phyloP scores from a whole-genome alignment of 495 filamentous ascomycete genomes.

The Aspergillus heteromorphus region DNA sequence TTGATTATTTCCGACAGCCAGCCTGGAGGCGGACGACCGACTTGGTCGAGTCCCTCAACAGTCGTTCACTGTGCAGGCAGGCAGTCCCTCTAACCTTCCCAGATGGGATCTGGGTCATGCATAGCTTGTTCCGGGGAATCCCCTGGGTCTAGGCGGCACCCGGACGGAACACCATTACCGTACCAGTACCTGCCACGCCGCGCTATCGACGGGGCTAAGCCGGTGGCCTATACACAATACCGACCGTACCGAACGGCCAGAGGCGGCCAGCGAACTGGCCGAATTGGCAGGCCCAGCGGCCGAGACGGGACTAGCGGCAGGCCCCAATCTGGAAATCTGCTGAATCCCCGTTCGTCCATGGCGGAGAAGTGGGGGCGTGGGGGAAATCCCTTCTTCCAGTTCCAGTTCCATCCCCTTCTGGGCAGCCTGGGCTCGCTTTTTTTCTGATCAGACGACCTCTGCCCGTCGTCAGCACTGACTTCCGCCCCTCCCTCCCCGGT shows the following conservation, averaged over 20 bases:
- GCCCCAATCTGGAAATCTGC: not conserved
- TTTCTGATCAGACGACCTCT: conserved; percentile 43
- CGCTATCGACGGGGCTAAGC: not conserved
- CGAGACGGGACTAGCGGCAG: not conserved
- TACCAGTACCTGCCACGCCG: not conserved
- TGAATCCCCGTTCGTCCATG: conserved; percentile 19
- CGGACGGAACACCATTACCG: not conserved
- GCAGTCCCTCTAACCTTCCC: not conserved
- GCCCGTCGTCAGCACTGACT: conserved; percentile 23
- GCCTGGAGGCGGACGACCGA: not conserved
- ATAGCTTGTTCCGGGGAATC: conserved; percentile 4
- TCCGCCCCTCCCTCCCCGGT: conserved; percentile 11
- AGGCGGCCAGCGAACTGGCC: not conserved
- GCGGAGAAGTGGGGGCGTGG: conserved; percentile 26
- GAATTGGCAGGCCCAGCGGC: too few species aligned
- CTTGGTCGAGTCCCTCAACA: not conserved
- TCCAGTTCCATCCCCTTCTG: conserved; percentile 7
- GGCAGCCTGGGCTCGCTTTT: conserved; percentile 19
- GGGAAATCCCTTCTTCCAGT: conserved; percentile 10
- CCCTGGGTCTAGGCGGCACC: not conserved
- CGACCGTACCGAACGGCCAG: not conserved
- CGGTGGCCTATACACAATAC: not conserved
- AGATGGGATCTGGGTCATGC: not conserved
- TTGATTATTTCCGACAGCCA: not conserved
- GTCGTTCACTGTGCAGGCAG: too few species aligned